Conservation (phyloP, 108 stramenopile species). For the Pinguiococcus pyrenoidosus region DNA sequence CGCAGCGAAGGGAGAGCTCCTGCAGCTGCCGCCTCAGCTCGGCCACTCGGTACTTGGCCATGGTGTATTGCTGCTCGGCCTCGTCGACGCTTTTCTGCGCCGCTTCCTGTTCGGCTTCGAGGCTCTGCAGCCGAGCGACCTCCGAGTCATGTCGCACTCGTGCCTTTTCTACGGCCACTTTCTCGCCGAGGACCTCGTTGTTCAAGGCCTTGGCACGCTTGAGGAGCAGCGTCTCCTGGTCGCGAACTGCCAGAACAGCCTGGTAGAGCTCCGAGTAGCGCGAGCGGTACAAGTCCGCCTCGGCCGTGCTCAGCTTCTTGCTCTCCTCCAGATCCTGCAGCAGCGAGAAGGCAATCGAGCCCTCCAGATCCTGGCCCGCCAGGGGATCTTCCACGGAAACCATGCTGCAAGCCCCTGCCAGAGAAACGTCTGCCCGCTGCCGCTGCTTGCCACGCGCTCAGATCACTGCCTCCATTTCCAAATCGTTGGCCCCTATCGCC, state of each 20-base stretch:
- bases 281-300: background rate
- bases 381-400: too few relatives aligned
- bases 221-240: slow-evolving; percentile 10
- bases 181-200: slow-evolving; percentile 36
- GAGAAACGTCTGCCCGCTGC: too few relatives aligned
- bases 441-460: too few relatives aligned
- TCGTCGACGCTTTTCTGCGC: background rate
- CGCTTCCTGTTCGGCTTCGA: background rate
- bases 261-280: slow-evolving; percentile 2
- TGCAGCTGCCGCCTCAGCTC: slow-evolving; percentile 10
- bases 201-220: slow-evolving; percentile 24
- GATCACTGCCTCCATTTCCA: too few relatives aligned
- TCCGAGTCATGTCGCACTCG: slow-evolving; percentile 1
- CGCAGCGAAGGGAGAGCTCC: slow-evolving; percentile 8
- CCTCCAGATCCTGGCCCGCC: too few relatives aligned
- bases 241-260: background rate
- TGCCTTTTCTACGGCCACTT: slow-evolving; percentile 36
- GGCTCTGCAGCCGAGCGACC: background rate
- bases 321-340: background rate
- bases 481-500: too few relatives aligned
- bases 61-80: background rate
- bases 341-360: slow-evolving; percentile 2
- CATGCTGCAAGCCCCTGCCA: too few relatives aligned
- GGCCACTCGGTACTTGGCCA: slow-evolving; percentile 6
- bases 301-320: background rate